Conservation (phyloP, 179 eudicot species). For the Heliamphora pulchella region DNA sequence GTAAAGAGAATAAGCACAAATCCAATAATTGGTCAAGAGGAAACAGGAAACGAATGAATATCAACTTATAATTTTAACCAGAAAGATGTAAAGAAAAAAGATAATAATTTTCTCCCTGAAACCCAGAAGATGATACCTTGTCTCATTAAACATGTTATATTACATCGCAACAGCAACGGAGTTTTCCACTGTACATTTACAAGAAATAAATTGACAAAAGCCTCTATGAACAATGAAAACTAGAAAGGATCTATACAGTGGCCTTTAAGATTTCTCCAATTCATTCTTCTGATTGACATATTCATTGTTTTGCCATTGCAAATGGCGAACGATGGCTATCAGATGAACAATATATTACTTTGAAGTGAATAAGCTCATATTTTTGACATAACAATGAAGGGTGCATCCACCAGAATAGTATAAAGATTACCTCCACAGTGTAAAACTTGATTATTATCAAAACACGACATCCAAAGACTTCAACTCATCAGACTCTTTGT, state of each 20-base stretch:
- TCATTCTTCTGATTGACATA: too few species aligned
- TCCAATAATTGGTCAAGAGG: neutral
- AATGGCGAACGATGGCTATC: neutral
- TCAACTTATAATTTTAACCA: constrained; percentile 1
- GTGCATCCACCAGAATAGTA: constrained; percentile 16
- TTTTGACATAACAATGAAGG: constrained; percentile 18
- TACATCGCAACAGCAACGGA: constrained; percentile 43
- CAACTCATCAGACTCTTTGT: neutral
- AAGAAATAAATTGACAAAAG: constrained; percentile 27
- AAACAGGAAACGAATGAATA: neutral
- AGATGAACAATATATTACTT: constrained; percentile 4
- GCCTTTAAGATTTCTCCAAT: constrained; percentile 7
- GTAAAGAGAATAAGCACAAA: constrained; percentile 31
- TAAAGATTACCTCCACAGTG: constrained; percentile 25
- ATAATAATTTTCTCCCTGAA: constrained; percentile 22
- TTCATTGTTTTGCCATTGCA: constrained; percentile 1
- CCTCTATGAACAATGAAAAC: constrained; percentile 23
- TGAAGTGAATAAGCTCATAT: constrained; percentile 10
- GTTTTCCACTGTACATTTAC: constrained; percentile 37
- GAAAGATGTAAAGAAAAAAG: constrained; percentile 10
- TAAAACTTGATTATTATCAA: constrained; percentile 10
- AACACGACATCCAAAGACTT: constrained; percentile 12
- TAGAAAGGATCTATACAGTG: constrained; percentile 17
- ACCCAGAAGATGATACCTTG: constrained; percentile 47
- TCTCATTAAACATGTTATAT: constrained; percentile 45